Evolutionary conservation across 495 filamentous ascomycete species (phyloP).

Genomic region (Cudoniella acicularis): DNA sequence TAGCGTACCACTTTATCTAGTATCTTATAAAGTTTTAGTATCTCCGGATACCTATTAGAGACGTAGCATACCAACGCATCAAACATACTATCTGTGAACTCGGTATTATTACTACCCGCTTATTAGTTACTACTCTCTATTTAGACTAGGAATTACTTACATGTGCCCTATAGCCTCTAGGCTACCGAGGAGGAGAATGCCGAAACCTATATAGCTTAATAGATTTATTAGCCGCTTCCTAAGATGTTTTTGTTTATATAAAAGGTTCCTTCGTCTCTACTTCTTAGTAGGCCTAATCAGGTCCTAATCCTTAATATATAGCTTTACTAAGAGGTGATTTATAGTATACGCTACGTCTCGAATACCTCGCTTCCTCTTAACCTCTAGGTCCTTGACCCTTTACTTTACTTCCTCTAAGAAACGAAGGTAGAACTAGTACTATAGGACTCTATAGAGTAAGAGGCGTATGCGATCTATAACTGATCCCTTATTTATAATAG

Average conservation of each 20-base stretch:
- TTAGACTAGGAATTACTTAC: not conserved
- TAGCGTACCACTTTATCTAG: constrained; percentile 8
- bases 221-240: constrained; percentile 6
- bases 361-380: constrained; percentile 1
- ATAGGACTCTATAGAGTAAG: constrained; percentile 2
- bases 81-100: constrained; percentile 6
- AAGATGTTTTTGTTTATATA: constrained; percentile 5
- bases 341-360: constrained; percentile 1
- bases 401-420: constrained; percentile 4
- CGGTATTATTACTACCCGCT: constrained; percentile 3
- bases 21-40: constrained; percentile 8
- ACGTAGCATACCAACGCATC: constrained; percentile 9
- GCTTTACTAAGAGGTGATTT: not conserved
- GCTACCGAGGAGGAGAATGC: constrained; percentile 6
- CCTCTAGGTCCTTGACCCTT: constrained; percentile 1
- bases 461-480: constrained; percentile 3
- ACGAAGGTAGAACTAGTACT: constrained; percentile 5
- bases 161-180: not conserved
- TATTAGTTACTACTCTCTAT: constrained; percentile 1
- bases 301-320: constrained; percentile 10
- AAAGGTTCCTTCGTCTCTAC: constrained; percentile 2
- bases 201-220: constrained; percentile 2
- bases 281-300: not conserved
- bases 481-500: constrained; percentile 2
- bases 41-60: constrained; percentile 5